Evolutionary conservation across 345 rosid genomes (phyloP), one percentile per base, ranked within the genome.

Genomic region (Ceriops zippeliana): DNA sequence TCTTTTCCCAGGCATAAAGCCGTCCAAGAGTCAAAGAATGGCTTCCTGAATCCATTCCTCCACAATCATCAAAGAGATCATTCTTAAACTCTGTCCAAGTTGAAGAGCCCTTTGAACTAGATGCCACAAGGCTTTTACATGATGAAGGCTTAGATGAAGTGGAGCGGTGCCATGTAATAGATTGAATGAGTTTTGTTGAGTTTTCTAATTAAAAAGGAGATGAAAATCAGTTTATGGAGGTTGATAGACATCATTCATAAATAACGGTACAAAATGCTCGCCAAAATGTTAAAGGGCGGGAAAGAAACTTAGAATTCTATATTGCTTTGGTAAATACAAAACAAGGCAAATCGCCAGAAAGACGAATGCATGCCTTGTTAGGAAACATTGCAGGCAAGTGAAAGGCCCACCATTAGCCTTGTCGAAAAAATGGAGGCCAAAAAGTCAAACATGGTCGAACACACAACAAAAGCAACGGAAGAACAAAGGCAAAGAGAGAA

Each of bases 1-100:
- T 89, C 85, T 86, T 89, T 74, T 89, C 91, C 95, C 95, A 89
- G 32, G 89, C 91, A 75, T 84, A 85, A 13, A 89, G 62, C 73
- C 90, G 76, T 35, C 81, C 91, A 22, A 89, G 80, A 17, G 95
- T 89, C 31, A 82, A 75, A 0, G 90, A 81, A 76, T 89, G 95
- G 76, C 91, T 89, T 62, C 95, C 95, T 0, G 95, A 79, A 66
- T 82, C 82, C 95, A 86, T 89, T 70, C 91, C 95, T 34, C 86
- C 90, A 57, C 54, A 85, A 15, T 84, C 88, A 62, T 89, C 88
- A 52, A 86, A 89, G 51, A 86, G 79, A 77, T 86, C 89, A 42
- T 81, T 89, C 59, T 77, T 81, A 64, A 58, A 84, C 27, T 85
- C 88, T 5, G 83, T 81, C 91, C 95, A 85, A 0, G 78, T 67